Evolutionary conservation across 2,329 filamentous ascomycete genomes (phyloP).

Genomic region (Penicillium rolfsii): DNA sequence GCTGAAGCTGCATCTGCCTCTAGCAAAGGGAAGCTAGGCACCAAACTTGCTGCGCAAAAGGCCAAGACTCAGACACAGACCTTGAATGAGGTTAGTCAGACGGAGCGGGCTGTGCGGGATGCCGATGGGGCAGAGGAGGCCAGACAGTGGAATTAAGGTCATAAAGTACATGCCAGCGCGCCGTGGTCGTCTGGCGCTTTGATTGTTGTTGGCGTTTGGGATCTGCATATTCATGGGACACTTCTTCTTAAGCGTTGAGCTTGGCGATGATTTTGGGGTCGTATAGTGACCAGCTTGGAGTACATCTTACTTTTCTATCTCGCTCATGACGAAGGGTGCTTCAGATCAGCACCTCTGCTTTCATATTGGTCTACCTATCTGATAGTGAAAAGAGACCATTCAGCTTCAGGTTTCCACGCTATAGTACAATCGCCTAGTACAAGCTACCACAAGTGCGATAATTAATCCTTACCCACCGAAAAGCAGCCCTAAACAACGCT

Average conservation of each 20-base stretch:
- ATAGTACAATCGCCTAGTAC: constrained; percentile 13
- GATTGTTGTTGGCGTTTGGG: background rate
- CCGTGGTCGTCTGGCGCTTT: background rate
- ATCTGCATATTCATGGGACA: background rate
- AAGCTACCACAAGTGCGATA: constrained; percentile 17
- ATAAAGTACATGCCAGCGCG: background rate
- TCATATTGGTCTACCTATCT: background rate
- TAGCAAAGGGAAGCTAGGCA: constrained; percentile 67
- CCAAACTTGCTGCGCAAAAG: constrained; percentile 74
- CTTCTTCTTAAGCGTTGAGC: background rate
- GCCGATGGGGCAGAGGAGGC: constrained; percentile 65
- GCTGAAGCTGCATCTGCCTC: constrained; percentile 56
- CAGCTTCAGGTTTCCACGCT: constrained; percentile 1
- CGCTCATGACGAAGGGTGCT: background rate
- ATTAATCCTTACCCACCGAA: background rate
- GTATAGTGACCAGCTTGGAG: background rate
- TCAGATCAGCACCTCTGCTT: background rate
- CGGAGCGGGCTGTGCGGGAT: constrained; percentile 68
- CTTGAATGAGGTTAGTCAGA: constrained; percentile 67
- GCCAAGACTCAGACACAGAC: constrained; percentile 70
- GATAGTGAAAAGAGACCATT: background rate
- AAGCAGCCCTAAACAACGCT: constrained; percentile 68
- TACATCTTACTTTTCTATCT: background rate
- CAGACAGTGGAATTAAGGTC: constrained; percentile 59
- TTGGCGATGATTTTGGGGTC: background rate